phyloP scores from a whole-genome alignment of 1,284 basidiomycete species.

The Golubevia sp. region DNA sequence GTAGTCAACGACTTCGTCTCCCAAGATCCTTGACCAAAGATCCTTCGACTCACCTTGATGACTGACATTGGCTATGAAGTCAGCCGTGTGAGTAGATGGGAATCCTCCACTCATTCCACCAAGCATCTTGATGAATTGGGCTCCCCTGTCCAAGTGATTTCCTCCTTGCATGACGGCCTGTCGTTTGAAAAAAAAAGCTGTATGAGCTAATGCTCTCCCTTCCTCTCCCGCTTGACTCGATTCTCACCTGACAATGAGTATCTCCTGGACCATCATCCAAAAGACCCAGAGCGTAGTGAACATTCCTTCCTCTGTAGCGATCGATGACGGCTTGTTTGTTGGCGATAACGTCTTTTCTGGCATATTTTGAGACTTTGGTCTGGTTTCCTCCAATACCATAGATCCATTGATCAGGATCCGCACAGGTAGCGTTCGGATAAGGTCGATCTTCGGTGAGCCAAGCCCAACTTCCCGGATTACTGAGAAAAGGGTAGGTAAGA shows the following conservation, averaged over 20 bases:
- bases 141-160: conserved; percentile 43
- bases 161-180: conserved; percentile 35
- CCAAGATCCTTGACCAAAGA: too few relatives aligned
- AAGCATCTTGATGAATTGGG: conserved; percentile 25
- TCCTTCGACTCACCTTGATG: conserved; percentile 22
- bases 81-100: conserved; percentile 36
- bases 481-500: too few relatives aligned
- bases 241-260: conserved; percentile 36
- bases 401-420: conserved; percentile 21
- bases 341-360: conserved; percentile 27
- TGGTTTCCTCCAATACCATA: conserved; percentile 33
- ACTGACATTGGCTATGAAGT: conserved; percentile 40
- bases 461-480: conserved; percentile 42
- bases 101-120: conserved; percentile 8
- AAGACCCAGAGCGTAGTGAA: conserved; percentile 43
- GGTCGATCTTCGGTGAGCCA: conserved; percentile 31
- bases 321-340: conserved; percentile 20
- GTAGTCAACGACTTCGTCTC: too few relatives aligned
- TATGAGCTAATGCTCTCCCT: too few relatives aligned
- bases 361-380: conserved; percentile 26
- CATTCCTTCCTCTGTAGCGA: conserved; percentile 25
- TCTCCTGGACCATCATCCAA: conserved; percentile 51
- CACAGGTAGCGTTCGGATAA: conserved; percentile 12
- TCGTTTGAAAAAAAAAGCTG: too few relatives aligned
- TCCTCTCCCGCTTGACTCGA: too few relatives aligned